Conservation (phyloP, 2,329 filamentous ascomycete genomes). For the Cladophialophora bantiana region DNA sequence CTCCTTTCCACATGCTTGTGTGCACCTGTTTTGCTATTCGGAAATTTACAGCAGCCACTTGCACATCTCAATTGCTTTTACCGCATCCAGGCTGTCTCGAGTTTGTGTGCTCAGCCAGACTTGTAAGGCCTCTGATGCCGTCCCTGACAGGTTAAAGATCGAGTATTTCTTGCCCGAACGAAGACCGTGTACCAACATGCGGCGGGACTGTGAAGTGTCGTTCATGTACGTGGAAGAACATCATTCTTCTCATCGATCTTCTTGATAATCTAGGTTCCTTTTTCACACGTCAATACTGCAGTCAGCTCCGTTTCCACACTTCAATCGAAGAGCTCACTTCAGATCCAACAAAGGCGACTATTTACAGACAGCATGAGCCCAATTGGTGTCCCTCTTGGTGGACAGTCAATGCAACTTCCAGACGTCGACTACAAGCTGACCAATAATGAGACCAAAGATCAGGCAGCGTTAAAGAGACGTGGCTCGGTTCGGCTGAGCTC, state of each 20-base stretch:
- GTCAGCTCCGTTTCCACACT: background rate
- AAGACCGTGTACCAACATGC: background rate
- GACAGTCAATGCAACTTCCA: background rate
- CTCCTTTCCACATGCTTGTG: background rate
- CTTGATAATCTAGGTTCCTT: background rate
- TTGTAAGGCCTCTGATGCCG: background rate
- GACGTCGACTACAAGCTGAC: background rate
- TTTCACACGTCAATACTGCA: background rate
- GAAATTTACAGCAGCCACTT: background rate
- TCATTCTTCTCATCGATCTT: background rate
- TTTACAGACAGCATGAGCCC: background rate
- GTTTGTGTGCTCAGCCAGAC: background rate
- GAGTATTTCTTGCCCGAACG: background rate
- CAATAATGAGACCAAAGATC: background rate
- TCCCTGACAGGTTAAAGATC: background rate
- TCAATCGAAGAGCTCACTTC: background rate
- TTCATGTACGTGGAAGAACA: background rate
- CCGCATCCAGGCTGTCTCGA: background rate
- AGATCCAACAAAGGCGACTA: background rate
- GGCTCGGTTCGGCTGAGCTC: background rate
- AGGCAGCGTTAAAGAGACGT: background rate
- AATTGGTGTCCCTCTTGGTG: background rate
- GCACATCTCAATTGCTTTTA: background rate
- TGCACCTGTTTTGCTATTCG: too few relatives aligned
- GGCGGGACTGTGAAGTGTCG: background rate